Conservation (phyloP, 345 rosid species). For the Aegle marmelos region DNA sequence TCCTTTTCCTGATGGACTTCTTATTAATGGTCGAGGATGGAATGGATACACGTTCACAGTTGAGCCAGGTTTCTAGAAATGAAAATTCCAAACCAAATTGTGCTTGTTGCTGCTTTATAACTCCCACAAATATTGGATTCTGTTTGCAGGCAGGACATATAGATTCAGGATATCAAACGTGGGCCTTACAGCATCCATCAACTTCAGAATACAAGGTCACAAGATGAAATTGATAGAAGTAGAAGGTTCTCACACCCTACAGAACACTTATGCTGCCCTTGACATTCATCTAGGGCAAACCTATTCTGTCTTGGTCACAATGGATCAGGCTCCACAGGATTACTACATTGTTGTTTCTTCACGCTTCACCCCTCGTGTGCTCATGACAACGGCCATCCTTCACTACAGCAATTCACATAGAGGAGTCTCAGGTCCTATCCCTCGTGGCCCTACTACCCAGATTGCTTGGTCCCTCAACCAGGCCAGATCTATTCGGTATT, state of each 20-base stretch:
- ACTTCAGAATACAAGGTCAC: conserved; percentile 90
- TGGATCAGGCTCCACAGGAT: conserved; percentile 72
- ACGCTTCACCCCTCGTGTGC: conserved; percentile 64
- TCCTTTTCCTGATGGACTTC: conserved; percentile 77
- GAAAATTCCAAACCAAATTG: not conserved
- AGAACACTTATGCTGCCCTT: conserved; percentile 57
- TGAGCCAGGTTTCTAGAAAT: conserved; percentile 51
- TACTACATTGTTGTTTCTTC: conserved; percentile 77
- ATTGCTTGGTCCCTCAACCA: conserved; percentile 72
- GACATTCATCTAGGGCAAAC: conserved; percentile 93
- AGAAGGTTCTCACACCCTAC: conserved; percentile 91
- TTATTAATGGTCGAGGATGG: conserved; percentile 92
- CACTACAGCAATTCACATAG: conserved; percentile 74
- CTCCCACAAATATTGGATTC: not conserved
- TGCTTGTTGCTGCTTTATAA: not conserved
- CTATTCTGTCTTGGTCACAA: conserved; percentile 79
- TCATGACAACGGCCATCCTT: conserved; percentile 75
- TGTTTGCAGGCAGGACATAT: conserved; percentile 65
- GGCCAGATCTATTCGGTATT: conserved; percentile 79
- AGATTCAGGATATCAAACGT: conserved; percentile 89
- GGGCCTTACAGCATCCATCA: conserved; percentile 62
- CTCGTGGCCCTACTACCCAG: conserved; percentile 65
- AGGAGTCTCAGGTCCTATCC: conserved; percentile 75
- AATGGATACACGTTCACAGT: conserved; percentile 69
- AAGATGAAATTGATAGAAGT: conserved; percentile 79